Conservation (phyloP, 768 basidiomycete species). For the Phanerochaete carnosa region DNA sequence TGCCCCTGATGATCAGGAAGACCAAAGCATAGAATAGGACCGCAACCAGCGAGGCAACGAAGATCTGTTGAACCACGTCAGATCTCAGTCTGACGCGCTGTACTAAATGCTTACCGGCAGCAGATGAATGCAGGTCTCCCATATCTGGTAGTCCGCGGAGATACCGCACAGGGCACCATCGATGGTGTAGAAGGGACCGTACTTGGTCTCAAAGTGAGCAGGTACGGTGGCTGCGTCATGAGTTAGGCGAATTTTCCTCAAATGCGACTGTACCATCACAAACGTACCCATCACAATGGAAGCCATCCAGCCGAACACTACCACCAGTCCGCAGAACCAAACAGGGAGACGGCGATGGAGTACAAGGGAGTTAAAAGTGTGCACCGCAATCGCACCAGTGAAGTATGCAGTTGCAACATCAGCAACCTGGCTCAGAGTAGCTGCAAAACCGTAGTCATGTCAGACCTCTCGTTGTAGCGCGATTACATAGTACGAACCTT, state of each 20-base stretch:
- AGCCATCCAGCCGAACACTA: slow-evolving; percentile 52
- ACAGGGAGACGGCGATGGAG: slow-evolving; percentile 44
- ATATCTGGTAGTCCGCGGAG: slow-evolving; percentile 34
- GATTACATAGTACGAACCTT: slow-evolving; percentile 42
- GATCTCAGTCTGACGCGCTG: not conserved
- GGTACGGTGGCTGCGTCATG: slow-evolving; percentile 16
- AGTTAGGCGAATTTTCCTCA: not conserved
- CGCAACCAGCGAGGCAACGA: slow-evolving; percentile 53
- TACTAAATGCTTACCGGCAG: slow-evolving; percentile 48
- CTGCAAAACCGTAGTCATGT: slow-evolving; percentile 29
- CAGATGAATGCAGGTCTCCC: slow-evolving; percentile 52
- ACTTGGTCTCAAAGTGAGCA: slow-evolving; percentile 33
- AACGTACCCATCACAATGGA: slow-evolving; percentile 48
- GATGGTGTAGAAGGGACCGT: slow-evolving; percentile 48
- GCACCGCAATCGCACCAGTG: slow-evolving; percentile 58
- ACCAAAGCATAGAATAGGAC: slow-evolving; percentile 56
- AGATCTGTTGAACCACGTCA: slow-evolving; percentile 38
- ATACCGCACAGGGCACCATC: slow-evolving; percentile 53
- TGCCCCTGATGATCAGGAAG: slow-evolving; percentile 60
- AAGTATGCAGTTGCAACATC: slow-evolving; percentile 63
- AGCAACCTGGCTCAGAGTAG: slow-evolving; percentile 56
- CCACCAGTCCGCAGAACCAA: slow-evolving; percentile 41
- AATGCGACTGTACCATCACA: not conserved
- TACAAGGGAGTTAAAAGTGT: slow-evolving; percentile 66
- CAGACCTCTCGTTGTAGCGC: slow-evolving; percentile 4